A percentile compares a stretch with the other conserved stretches of the same genome.
Conservation (phyloP, 495 filamentous ascomycete species). For the Neurospora discreta region DNA sequence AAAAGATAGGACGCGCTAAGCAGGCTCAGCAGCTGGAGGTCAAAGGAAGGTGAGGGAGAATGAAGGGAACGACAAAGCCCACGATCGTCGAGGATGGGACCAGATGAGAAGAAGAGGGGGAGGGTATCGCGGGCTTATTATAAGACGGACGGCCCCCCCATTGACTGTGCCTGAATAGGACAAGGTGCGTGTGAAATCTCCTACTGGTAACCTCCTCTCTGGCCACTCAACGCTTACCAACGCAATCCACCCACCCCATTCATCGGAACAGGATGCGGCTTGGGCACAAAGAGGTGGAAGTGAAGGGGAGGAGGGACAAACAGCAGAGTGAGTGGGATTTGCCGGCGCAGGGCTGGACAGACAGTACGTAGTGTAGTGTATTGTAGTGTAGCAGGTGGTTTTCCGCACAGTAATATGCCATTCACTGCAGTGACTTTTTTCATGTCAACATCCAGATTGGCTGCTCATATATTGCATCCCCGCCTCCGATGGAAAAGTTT, state of each 20-base stretch:
- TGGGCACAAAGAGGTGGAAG: neutral
- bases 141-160: neutral
- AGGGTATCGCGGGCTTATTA: neutral
- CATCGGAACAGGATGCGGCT: neutral
- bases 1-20: constrained; percentile 11
- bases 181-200: neutral
- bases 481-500: neutral
- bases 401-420: neutral
- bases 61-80: constrained; percentile 11
- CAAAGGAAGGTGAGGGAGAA: constrained; percentile 4
- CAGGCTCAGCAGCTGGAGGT: constrained; percentile 8
- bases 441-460: neutral
- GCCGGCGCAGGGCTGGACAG: neutral
- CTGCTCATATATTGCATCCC: neutral
- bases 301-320: neutral
- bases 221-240: neutral
- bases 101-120: neutral
- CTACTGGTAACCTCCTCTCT: neutral
- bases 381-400: neutral
- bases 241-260: neutral
- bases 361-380: too few relatives aligned
- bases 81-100: neutral
- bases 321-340: neutral
- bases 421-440: neutral
- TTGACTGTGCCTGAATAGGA: neutral